Evolutionary conservation across 2,329 filamentous ascomycete species (phyloP), one percentile per base, ranked within the genome.

Genomic region (Scleromitrula shiraiana): DNA sequence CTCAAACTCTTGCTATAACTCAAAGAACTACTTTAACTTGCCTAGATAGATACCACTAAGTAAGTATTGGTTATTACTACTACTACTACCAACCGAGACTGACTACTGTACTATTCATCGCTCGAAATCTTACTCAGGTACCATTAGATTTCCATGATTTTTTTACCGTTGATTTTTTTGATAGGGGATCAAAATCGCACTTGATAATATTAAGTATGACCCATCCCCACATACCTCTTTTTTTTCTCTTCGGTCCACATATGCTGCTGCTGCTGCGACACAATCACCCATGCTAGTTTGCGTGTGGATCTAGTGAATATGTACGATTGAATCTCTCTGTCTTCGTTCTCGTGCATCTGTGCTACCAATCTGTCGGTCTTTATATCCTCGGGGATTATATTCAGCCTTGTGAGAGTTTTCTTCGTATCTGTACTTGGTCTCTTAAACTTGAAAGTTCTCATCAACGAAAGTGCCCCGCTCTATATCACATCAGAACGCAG

Each of bases 261-360:
- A 23, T 20, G 15, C 44, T 41, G 5, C 37, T n/a, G n/a, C n/a
- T n/a, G n/a, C n/a, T n/a, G n/a, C n/a, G n/a, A n/a, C 29, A 27
- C 29, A 26, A 22, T 47, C 27, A 46, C 14, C 20, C 20, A 46
- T 35, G 27, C 12, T 41, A 41, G 44, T 46, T 20, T 35, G 44
- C 29, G 30, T 29, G 44, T 46, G 35, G 33, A 30, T 38, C 14
- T 35, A 41, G 27, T 41, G 37, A 47, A 47, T 29, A 15, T 47
- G 37, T 47, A 42, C 26, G 38, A 41, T 29, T 42, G 38, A 42
- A 33, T 27, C 35, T 17, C 10, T 15, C 17, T 23, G 36, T 17
- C 39, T 20, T 22, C 37, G 27, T 35, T 41, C 45, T 35, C 29
- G 17, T 47, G 45, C 45, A 47, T 47, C 26, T 15, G 37, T 47